Base-by-base conservation (phyloP, 2,329 filamentous ascomycete species). In the Pseudocercospora cruenta region DNA sequence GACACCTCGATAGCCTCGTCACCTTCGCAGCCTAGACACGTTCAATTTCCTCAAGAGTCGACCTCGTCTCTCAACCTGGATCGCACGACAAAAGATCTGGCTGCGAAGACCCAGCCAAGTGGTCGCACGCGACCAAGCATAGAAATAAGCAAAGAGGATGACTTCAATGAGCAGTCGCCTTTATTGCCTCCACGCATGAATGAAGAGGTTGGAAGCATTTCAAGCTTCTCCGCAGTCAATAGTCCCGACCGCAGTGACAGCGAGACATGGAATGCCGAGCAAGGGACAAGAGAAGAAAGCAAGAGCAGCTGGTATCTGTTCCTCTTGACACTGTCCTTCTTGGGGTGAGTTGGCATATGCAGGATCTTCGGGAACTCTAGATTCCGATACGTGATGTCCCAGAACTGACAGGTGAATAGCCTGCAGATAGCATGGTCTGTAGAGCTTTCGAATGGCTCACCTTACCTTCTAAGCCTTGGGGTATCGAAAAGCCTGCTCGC, bases 381-480 rank as follows among this genome's bases (percentile, higher is more conserved):
- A 8, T 45, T 4, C 26, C 16, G 14, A 16, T 45, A 28, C 54
- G 54, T 55, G 31, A 43, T 26, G 43, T 54, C 14, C 21, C 28
- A 57, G 36, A 21, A 61, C 60, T 66, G 36, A 65, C 60, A 10
- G 43, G 49, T 45, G 47, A 36, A 47, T 61, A 85, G 92, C 24
- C 83, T 98, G 68, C 94, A 98, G 80, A 91, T 98, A 72, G 93
- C 94, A 28, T 98, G 94, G 94, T 94, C 94, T 1, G 93, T 97
- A 49, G 94, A 98, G 79, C 84, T 97, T 49, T 96, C 93, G 62
- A 94, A 96, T 82, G 94, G 94, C 72, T 97, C 94, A 61, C 84
- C 84, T 55, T 86, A 84, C 70, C 77, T 86, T 0, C 77, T 85
- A 7, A 83, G 83, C 21, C 80, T 86, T 24, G 84, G 84, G 31